phyloP scores from a whole-genome alignment of 495 filamentous ascomycete species.

The Hypoxylon cercidicola region DNA sequence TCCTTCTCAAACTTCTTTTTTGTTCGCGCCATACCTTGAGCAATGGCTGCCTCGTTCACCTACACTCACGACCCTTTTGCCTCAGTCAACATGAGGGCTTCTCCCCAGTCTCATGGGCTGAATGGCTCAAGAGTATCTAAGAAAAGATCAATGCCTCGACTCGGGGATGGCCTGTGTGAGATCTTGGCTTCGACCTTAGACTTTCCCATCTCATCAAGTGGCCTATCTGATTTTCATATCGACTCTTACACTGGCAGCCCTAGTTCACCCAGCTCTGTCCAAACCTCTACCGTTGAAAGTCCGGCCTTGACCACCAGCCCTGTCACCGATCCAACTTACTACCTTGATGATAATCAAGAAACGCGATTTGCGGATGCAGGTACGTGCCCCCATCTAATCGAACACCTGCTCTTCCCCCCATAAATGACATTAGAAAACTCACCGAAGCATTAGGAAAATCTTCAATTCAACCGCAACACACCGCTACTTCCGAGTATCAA shows the following conservation, averaged over 20 bases:
- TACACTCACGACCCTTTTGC: background rate
- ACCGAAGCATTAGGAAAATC: background rate
- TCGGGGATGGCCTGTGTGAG: conserved; percentile 37
- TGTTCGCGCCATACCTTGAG: background rate
- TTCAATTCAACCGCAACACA: background rate
- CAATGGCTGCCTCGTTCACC: background rate
- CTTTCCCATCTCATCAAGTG: background rate
- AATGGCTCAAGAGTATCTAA: conserved; percentile 30
- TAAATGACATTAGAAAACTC: background rate
- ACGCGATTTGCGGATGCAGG: background rate
- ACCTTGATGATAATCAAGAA: no score
- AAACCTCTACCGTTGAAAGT: no score
- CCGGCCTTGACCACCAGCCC: no score
- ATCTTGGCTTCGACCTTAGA: background rate
- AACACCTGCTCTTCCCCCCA: background rate
- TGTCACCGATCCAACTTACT: no score
- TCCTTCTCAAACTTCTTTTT: no score
- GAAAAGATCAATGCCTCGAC: conserved; percentile 24
- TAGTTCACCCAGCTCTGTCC: no score
- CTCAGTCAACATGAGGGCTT: conserved; percentile 16
- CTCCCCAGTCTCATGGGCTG: conserved; percentile 20
- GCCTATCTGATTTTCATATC: background rate
- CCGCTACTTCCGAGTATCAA: background rate
- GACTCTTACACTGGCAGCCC: no score
- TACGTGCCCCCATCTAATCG: background rate